Percentiles rank a stretch among this genome's conserved stretches.
These are phyloP conservation scores for Venturia oleaginea DNA, from an alignment of 2,329 filamentous ascomycete species.

Conservation along the genomic window DNA sequence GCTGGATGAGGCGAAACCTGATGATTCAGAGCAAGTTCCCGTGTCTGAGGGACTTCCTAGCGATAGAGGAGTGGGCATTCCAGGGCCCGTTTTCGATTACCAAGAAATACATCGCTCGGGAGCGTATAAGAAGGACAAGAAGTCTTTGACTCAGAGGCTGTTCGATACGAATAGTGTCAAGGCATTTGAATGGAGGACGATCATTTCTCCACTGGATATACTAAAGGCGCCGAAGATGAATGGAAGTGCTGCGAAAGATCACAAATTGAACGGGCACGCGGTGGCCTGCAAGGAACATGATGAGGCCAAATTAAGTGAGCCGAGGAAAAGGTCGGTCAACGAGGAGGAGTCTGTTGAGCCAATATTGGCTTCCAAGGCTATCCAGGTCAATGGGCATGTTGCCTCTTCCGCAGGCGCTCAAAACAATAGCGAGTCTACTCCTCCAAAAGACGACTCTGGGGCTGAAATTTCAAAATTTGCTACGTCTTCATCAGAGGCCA, in stretches of 20 bases:
- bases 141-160: constrained; percentile 53
- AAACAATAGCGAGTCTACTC: not conserved
- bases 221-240: not conserved
- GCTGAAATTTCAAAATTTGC: no score
- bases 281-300: not conserved
- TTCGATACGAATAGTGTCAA: constrained; percentile 28
- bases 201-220: not conserved
- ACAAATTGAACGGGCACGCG: not conserved
- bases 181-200: not conserved
- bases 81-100: not conserved
- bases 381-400: not conserved
- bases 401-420: not conserved
- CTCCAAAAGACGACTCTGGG: not conserved
- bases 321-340: not conserved
- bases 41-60: not conserved
- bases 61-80: not conserved
- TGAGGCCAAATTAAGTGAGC: not conserved
- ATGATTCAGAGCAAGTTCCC: not conserved
- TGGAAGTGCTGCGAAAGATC: no score
- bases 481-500: not conserved
- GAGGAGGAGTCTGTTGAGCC: not conserved
- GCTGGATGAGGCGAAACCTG: not conserved
- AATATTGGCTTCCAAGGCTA: not conserved
- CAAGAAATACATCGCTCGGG: not conserved
- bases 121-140: constrained; percentile 41